Percentiles rank a stretch among this genome's conserved stretches.
phyloP scores from a whole-genome alignment of 1,284 basidiomycete genomes.

The Cryptococcus deneoformans region DNA sequence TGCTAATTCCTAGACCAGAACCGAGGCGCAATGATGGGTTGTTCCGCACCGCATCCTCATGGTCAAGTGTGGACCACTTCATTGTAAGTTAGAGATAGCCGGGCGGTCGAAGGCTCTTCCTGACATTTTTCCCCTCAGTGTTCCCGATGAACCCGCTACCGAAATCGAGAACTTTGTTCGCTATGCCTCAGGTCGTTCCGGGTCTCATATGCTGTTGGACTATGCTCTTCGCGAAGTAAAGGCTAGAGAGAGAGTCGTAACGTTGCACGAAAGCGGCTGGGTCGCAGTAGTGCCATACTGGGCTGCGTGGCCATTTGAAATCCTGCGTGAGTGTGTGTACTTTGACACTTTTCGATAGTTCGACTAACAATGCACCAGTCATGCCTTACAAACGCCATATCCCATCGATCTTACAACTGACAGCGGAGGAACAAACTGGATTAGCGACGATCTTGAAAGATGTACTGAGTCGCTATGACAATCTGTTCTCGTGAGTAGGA shows the following conservation, averaged over 20 bases:
- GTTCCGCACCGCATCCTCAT: conserved; percentile 93
- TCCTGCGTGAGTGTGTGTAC: conserved; percentile 60
- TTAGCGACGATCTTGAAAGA: conserved; percentile 66
- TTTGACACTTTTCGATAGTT: not conserved
- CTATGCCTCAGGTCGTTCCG: no score
- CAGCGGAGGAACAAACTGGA: conserved; percentile 57
- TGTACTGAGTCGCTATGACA: conserved; percentile 76
- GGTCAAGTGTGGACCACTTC: conserved; percentile 53
- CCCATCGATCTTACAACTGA: conserved; percentile 63
- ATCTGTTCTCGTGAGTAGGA: conserved; percentile 61
- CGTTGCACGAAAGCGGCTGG: conserved; percentile 65
- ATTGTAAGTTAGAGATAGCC: no score
- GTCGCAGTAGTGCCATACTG: conserved; percentile 90
- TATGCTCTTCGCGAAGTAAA: conserved; percentile 72
- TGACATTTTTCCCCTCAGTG: no score
- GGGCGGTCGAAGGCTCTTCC: no score
- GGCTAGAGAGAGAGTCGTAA: conserved; percentile 46
- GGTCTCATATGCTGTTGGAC: conserved; percentile 64
- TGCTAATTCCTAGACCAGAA: conserved; percentile 58
- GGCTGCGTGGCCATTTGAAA: conserved; percentile 91
- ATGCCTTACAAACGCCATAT: conserved; percentile 76
- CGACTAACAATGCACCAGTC: conserved; percentile 53
- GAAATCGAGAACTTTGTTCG: no score
- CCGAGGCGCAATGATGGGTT: conserved; percentile 94
- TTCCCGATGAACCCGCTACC: no score